These are phyloP conservation scores for Rugonectria rugulosa DNA, from an alignment of 2,329 filamentous ascomycete species.

Conservation along the genomic window DNA sequence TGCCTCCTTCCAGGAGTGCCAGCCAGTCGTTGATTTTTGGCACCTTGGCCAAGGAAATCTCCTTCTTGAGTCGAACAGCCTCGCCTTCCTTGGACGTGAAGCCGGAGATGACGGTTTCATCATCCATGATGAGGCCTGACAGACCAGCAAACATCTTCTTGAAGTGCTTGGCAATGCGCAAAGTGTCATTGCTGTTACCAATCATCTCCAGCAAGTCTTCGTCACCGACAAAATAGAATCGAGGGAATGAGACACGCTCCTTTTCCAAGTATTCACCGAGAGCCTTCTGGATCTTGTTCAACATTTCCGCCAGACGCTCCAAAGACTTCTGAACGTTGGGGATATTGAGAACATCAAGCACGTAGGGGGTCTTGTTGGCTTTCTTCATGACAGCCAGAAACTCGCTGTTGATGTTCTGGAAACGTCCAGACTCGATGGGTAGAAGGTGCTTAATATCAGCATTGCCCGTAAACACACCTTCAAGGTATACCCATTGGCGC, in stretches of 20 bases:
- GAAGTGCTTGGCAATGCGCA: slow-evolving; percentile 97
- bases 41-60: slow-evolving; percentile 91
- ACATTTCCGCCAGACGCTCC: slow-evolving; percentile 91
- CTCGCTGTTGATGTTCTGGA: slow-evolving; percentile 99
- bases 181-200: slow-evolving; percentile 96
- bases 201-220: slow-evolving; percentile 99
- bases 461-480: slow-evolving; percentile 98
- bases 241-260: slow-evolving; percentile 94
- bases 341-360: slow-evolving; percentile 95
- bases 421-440: slow-evolving; percentile 93
- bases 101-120: slow-evolving; percentile 87
- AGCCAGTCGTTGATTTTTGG: slow-evolving; percentile 99
- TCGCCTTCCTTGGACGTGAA: slow-evolving; percentile 97
- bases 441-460: slow-evolving; percentile 98
- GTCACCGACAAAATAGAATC: slow-evolving; percentile 99
- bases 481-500: slow-evolving; percentile 98
- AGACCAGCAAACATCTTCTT: slow-evolving; percentile 99
- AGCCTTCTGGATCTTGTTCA: slow-evolving; percentile 99
- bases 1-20: slow-evolving; percentile 87
- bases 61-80: slow-evolving; percentile 83
- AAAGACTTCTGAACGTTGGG: slow-evolving; percentile 95
- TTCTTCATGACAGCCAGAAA: slow-evolving; percentile 99
- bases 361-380: slow-evolving; percentile 93
- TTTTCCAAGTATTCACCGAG: slow-evolving; percentile 98
- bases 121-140: slow-evolving; percentile 88